Conservation (phyloP, 148 eudicot species). For the Chenopodium quinoa region DNA sequence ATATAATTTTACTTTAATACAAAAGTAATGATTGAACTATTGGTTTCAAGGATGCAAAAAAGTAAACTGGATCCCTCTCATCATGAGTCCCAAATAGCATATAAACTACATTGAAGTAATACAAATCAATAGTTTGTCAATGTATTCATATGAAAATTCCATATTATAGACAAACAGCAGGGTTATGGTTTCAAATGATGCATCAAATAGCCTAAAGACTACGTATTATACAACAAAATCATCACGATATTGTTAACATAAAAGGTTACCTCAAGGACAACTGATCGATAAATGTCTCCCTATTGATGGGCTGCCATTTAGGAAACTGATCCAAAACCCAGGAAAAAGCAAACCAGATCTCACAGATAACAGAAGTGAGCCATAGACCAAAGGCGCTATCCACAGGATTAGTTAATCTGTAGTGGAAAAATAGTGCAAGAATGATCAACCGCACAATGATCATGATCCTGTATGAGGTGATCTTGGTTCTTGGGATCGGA, state of each 20-base stretch:
- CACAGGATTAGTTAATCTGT: slow-evolving; percentile 90
- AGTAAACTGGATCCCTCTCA: not conserved
- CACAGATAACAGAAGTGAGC: slow-evolving; percentile 98
- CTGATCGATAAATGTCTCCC: slow-evolving; percentile 73
- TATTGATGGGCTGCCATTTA: slow-evolving; percentile 83
- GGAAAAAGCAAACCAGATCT: slow-evolving; percentile 97
- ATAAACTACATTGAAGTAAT: not conserved
- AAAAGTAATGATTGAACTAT: not conserved
- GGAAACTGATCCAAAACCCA: slow-evolving; percentile 99
- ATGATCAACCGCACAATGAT: slow-evolving; percentile 76
- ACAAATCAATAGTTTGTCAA: not conserved
- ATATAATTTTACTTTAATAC: not conserved
- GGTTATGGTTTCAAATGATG: not conserved
- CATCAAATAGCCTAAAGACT: not conserved
- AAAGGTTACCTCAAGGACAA: slow-evolving; percentile 65
- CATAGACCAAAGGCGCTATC: slow-evolving; percentile 88
- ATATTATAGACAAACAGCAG: not conserved
- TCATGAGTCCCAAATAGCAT: not conserved
- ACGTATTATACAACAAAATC: not conserved
- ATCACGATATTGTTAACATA: not conserved
- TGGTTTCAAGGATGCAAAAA: not conserved
- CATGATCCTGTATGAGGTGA: slow-evolving; percentile 74
- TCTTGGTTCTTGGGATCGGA: slow-evolving; percentile 72
- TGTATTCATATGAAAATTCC: not conserved
- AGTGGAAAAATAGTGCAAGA: slow-evolving; percentile 83